Evolutionary conservation across 2,329 filamentous ascomycete species (phyloP).

Genomic region (Neopestalotiopsis rosae): DNA sequence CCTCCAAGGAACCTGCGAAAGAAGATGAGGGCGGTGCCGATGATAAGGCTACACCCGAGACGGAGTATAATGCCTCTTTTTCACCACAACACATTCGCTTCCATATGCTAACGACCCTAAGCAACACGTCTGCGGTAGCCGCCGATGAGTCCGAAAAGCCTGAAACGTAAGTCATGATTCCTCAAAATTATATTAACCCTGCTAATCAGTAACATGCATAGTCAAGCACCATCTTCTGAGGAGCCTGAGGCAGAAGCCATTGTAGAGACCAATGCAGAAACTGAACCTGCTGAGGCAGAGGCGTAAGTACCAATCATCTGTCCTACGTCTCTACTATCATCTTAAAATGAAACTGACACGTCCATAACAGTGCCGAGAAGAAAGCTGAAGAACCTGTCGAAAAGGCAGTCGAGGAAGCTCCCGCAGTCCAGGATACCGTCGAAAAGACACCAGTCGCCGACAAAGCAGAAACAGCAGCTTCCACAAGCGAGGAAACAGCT

Average conservation of each 20-base stretch:
- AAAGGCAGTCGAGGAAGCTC: not conserved
- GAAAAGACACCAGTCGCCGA: not conserved
- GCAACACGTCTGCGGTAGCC: not conserved
- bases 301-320: not conserved
- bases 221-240: not conserved
- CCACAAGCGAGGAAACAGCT: not conserved
- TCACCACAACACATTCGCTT: too few species aligned
- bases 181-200: too few species aligned
- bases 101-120: too few species aligned
- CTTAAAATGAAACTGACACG: too few species aligned
- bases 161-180: not conserved
- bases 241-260: not conserved
- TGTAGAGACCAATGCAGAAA: not conserved
- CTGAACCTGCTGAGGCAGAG: not conserved
- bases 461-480: not conserved
- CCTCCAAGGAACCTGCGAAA: not conserved
- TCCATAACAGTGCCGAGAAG: not conserved
- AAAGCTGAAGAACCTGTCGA: not conserved
- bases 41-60: not conserved
- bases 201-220: too few species aligned
- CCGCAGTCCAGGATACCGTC: not conserved
- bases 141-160: not conserved
- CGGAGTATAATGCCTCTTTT: not conserved
- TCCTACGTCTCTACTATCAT: too few species aligned
- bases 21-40: not conserved